These are phyloP conservation scores for Aspergillus terreus DNA, from an alignment of 2,329 filamentous ascomycete species.

Conservation along the genomic window DNA sequence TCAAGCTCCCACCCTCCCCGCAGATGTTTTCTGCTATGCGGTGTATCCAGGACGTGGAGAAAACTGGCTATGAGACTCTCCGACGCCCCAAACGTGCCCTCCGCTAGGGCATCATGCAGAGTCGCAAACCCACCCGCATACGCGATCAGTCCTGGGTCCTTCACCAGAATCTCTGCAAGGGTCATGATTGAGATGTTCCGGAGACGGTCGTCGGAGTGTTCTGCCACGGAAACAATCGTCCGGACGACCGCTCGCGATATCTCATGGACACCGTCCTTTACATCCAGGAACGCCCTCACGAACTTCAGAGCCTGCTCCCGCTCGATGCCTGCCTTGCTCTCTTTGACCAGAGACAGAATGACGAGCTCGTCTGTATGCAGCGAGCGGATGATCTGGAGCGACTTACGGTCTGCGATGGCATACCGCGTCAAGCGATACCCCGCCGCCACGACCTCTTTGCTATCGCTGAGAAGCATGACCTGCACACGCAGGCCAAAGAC, in stretches of 20 bases:
- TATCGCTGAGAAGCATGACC: constrained; percentile 92
- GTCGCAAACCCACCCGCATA: constrained; percentile 80
- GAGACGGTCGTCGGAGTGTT: constrained; percentile 78
- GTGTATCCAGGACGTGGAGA: constrained; percentile 82
- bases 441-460: constrained; percentile 89
- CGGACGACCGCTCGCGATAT: constrained; percentile 82
- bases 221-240: constrained; percentile 85
- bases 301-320: constrained; percentile 97
- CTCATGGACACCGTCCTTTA: constrained; percentile 86
- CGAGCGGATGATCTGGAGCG: constrained; percentile 79
- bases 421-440: constrained; percentile 92
- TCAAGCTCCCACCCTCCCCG: constrained; percentile 86
- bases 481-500: constrained; percentile 93
- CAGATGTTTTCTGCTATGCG: constrained; percentile 75
- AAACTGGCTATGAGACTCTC: constrained; percentile 87
- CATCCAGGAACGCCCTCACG: constrained; percentile 87
- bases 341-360: constrained; percentile 87
- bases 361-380: constrained; percentile 92
- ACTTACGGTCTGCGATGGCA: constrained; percentile 86
- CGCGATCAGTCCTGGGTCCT: constrained; percentile 76
- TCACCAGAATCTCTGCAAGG: constrained; percentile 82
- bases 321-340: constrained; percentile 94
- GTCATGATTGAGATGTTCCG: constrained; percentile 91
- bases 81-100: constrained; percentile 87
- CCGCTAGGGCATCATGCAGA: constrained; percentile 85